Evolutionary conservation across 441 rosid species (phyloP).

Genomic region (Pelargonium citronellum): DNA sequence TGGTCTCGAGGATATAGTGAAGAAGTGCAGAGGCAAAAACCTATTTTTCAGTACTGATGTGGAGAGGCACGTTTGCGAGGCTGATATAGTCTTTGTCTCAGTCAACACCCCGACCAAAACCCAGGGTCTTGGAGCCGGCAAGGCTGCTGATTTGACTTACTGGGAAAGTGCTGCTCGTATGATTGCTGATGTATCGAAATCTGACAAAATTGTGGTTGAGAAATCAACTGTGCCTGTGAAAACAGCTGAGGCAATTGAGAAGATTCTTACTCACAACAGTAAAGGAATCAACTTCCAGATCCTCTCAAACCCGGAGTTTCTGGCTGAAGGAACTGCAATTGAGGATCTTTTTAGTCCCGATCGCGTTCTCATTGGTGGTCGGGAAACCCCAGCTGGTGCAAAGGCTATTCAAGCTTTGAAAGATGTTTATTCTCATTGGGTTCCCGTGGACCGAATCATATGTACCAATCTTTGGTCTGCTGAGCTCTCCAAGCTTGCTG

Average conservation of each 20-base stretch:
- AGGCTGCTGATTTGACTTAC: constrained; percentile 91
- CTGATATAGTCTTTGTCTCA: constrained; percentile 81
- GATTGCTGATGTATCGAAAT: constrained; percentile 88
- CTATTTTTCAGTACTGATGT: constrained; percentile 81
- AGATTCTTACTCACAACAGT: constrained; percentile 81
- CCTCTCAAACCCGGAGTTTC: constrained; percentile 95
- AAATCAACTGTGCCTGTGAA: constrained; percentile 92
- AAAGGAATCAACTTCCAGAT: constrained; percentile 92
- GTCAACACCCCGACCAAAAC: constrained; percentile 94
- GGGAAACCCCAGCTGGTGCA: constrained; percentile 86
- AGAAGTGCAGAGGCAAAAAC: constrained; percentile 71
- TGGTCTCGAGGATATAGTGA: constrained; percentile 75
- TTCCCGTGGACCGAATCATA: constrained; percentile 67
- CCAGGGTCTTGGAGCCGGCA: constrained; percentile 89
- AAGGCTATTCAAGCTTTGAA: constrained; percentile 73
- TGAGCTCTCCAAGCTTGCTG: constrained; percentile 90
- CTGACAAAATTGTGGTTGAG: constrained; percentile 90
- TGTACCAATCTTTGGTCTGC: constrained; percentile 95
- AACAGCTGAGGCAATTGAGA: constrained; percentile 91
- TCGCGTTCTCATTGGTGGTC: constrained; percentile 89
- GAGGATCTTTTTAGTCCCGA: constrained; percentile 71
- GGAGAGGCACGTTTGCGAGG: constrained; percentile 78
- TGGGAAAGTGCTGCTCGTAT: constrained; percentile 98
- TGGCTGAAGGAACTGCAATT: constrained; percentile 94
- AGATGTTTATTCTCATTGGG: constrained; percentile 87